Base-by-base conservation (phyloP, 139 green algal genomes). In the Chlamydomonas sphaeroides region DNA sequence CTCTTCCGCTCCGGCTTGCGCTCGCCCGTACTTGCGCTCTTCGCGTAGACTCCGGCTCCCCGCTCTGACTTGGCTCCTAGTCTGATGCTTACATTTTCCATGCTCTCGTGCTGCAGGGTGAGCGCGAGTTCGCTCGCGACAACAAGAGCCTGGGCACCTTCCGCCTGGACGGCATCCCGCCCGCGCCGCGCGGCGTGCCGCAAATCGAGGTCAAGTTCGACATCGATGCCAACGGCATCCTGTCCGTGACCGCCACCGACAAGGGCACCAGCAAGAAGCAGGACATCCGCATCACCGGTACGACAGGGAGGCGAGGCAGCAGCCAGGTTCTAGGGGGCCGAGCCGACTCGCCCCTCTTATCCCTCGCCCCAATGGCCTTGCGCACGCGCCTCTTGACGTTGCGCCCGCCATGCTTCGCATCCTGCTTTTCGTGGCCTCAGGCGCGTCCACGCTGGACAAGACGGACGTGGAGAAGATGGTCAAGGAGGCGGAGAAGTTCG, bases 201-300 rank as follows among this genome's bases (percentile, higher is more conserved):
- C 97, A 99, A 90, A 84, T 98, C 36, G 96, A 99, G 90, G 97
- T 98, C 42, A 98, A 98, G 90, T 99, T 99, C 84, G 97, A 99
- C 93, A 99, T 99, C 83, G 97, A 99, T 82, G 97, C 97, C 84
- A 99, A 99, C 87, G 97, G 97, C 72, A 99, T 99, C 87, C 91
- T 99, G 48, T 94, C 85, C 23, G 97, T 99, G 28, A 94, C 90
- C 39, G 97, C 97, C 61, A 95, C 90, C 7, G 97, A 99, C 91
- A 99, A 99, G 95, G 96, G 95, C 85, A 96, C 94, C 4, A 91
- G 94, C 87, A 98, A 98, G 93, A 94, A 97, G 94, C 92, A 97
- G 92, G 96, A 99, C 88, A 99, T 99, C 88, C 97, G 96, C 88
- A 99, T 99, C 93, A 98, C 97, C 0, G 86, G 86, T 84, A 56